A percentile compares a stretch with the other conserved stretches of the same genome.
Conservation (phyloP, 345 rosid genomes). For the Brassica carinata region DNA sequence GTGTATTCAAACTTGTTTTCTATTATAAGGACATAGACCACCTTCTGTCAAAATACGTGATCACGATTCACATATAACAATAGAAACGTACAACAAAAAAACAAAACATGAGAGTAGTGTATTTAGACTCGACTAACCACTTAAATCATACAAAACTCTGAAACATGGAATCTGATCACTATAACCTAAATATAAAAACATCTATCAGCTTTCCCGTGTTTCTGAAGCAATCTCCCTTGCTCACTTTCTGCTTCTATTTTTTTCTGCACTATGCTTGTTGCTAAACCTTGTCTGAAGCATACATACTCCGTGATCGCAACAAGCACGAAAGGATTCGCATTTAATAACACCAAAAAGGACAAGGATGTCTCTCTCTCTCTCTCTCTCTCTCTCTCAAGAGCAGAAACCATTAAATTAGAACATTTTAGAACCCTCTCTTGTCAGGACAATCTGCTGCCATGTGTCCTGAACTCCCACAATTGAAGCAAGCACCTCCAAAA, state of each 20-base stretch:
- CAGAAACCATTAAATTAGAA: background rate
- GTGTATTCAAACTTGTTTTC: background rate
- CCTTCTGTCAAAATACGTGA: constrained; percentile 22
- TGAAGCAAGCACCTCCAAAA: constrained; percentile 89
- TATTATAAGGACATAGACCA: constrained; percentile 1
- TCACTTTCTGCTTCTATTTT: background rate
- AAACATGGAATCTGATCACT: constrained; percentile 34
- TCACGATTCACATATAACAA: constrained; percentile 21
- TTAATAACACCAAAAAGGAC: constrained; percentile 19
- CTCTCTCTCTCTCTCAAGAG: background rate
- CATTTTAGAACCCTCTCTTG: constrained; percentile 49
- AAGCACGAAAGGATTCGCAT: constrained; percentile 23
- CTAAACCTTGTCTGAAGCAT: constrained; percentile 10
- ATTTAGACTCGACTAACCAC: too few species aligned
- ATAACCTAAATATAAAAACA: constrained; percentile 22
- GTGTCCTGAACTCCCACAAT: constrained; percentile 78
- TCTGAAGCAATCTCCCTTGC: constrained; percentile 32
- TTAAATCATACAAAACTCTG: constrained; percentile 25
- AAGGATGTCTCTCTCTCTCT: constrained; percentile 8
- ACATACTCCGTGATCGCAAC: constrained; percentile 25
- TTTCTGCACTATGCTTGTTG: constrained; percentile 21
- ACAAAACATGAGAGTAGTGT: background rate
- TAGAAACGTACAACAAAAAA: constrained; percentile 8
- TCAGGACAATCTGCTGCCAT: constrained; percentile 86
- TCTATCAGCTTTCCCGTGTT: constrained; percentile 25